These are phyloP conservation scores for Termitomyces sp. DNA, from an alignment of 768 basidiomycete species.

Conservation along the genomic window DNA sequence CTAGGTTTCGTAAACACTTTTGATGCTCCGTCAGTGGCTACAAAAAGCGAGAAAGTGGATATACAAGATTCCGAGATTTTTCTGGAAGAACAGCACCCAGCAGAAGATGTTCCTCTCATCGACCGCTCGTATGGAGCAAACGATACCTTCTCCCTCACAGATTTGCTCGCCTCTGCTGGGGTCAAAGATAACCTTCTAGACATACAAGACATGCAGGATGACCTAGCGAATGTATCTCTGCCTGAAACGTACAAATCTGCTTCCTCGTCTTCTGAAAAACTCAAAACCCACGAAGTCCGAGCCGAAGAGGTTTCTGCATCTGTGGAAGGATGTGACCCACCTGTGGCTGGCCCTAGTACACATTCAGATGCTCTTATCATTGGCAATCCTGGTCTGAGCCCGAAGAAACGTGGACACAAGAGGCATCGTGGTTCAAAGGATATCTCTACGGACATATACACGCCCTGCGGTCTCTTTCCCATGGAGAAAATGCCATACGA, in stretches of 20 bases:
- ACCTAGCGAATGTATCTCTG: not conserved
- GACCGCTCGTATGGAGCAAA: not conserved
- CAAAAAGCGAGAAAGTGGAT: not conserved
- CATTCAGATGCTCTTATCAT: not conserved
- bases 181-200: not conserved
- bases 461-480: not conserved
- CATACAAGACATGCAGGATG: not conserved
- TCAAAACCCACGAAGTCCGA: not conserved
- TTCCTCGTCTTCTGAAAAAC: not conserved
- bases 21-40: too few species aligned
- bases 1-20: not conserved
- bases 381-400: not conserved
- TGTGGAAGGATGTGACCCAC: not conserved
- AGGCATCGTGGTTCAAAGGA: not conserved
- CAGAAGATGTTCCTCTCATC: not conserved
- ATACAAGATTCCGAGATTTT: not conserved
- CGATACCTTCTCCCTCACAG: conserved; percentile 3
- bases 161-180: not conserved
- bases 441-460: not conserved
- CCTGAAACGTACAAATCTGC: too few species aligned
- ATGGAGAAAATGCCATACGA: conserved; percentile 1
- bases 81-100: not conserved
- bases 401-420: not conserved
- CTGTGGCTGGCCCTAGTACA: not conserved
- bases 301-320: not conserved